Conservation (phyloP, 108 stramenopile genomes). For the Nitzschia sp. region DNA sequence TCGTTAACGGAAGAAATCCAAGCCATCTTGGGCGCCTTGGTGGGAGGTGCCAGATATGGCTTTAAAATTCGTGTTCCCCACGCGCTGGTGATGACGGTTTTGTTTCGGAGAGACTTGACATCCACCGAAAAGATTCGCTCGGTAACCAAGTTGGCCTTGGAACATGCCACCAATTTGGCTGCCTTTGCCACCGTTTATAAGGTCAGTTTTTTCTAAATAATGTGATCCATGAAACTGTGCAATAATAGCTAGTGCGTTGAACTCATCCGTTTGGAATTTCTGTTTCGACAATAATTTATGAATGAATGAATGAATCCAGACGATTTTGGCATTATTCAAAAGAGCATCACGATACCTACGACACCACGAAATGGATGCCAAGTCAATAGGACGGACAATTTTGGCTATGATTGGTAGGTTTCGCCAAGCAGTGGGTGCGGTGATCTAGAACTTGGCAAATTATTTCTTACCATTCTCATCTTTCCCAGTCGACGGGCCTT, state of each 20-base stretch:
- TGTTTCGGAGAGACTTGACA: constrained; percentile 64
- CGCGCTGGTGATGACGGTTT: constrained; percentile 77
- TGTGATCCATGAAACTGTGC: neutral
- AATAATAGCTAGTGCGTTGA: no score
- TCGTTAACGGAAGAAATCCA: constrained; percentile 49
- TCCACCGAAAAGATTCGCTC: constrained; percentile 49
- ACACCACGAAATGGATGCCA: constrained; percentile 11
- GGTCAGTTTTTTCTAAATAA: constrained; percentile 21
- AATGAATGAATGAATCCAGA: neutral
- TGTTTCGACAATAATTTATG: neutral
- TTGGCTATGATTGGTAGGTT: constrained; percentile 30
- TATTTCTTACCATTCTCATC: constrained; percentile 2
- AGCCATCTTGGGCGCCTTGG: constrained; percentile 63
- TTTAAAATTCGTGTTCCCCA: constrained; percentile 85
- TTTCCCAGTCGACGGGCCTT: constrained; percentile 64
- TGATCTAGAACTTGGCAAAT: no score
- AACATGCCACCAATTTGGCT: constrained; percentile 75
- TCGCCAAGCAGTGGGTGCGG: neutral
- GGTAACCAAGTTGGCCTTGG: constrained; percentile 52
- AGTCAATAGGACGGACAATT: constrained; percentile 20
- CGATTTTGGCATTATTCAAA: constrained; percentile 55
- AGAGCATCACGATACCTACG: constrained; percentile 31
- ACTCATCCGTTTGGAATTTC: neutral
- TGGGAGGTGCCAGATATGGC: constrained; percentile 80
- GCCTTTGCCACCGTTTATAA: constrained; percentile 85